Base-by-base conservation (phyloP, 2,329 filamentous ascomycete genomes). In the Arthroderma sp. region DNA sequence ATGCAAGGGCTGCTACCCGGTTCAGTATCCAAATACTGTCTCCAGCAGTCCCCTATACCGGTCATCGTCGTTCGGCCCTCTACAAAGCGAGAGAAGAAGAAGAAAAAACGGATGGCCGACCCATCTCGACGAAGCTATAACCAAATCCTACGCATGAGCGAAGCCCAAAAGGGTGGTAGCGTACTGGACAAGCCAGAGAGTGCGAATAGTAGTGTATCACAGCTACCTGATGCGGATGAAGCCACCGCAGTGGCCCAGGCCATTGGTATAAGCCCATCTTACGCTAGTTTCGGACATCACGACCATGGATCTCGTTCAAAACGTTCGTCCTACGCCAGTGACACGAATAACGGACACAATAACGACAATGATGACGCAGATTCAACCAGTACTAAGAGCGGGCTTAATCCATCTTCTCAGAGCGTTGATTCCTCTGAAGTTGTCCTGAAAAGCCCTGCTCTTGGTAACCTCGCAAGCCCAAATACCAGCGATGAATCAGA, bases 21-120 rank as follows among this genome's bases (percentile, higher is more conserved):
- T 51, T 91, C 84, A 0, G 88, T 94, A 38, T 93, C 86, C 28
- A 94, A 94, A 60, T 95, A 94, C 65, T 94, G 88, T 57, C 73
- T 94, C 8, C 88, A 95, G 59, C 88, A 94, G 61, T 94, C 85
- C 1, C 87, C 88, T 0, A 85, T 95, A 1, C 88, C 88, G 1
- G 88, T 94, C 5, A 88, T 94, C 29, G 88, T 95, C 30, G 88
- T 94, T 6, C 78, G 88, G 3, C 87, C 88, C 32, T 83, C 82
- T 30, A 83, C 84, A 49, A 93, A 93, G 66, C 82, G 88, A 15
- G 77, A 85, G 58, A 91, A 91, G 66, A 93, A 93, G 68, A 93
- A 91, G 65, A 74, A 76, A 48, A 94, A 94, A 68, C 80, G 88
- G 29, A 75, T 79, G 42, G 79, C 83, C 44, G 86, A 94, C 54